Evolutionary conservation across 345 rosid species (phyloP).

Genomic region (Populus pruinosa): DNA sequence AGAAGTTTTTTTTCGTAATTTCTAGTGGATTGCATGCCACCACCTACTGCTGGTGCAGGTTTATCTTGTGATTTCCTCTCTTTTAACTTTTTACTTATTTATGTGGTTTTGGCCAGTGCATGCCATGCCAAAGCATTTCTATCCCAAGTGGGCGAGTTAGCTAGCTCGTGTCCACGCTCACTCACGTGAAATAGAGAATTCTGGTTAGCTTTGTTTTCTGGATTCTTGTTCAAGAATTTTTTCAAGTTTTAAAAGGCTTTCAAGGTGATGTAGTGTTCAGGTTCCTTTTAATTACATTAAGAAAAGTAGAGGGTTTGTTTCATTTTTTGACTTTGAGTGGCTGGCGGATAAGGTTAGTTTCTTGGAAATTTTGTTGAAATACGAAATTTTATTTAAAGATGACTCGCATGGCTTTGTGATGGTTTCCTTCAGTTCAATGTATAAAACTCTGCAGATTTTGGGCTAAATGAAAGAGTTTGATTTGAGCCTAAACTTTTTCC

Average conservation of each 20-base stretch:
- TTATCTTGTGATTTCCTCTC: slow-evolving; percentile 5
- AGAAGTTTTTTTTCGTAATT: neutral
- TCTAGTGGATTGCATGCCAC: neutral
- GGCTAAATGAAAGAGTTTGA: neutral
- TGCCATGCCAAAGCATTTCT: neutral
- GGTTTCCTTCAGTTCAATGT: neutral
- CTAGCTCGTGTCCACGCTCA: neutral
- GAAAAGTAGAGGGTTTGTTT: neutral
- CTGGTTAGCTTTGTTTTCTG: neutral
- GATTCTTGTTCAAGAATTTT: neutral
- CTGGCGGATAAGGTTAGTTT: neutral
- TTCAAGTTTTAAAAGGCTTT: neutral
- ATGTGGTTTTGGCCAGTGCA: neutral
- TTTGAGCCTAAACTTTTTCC: neutral
- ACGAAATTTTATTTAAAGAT: neutral
- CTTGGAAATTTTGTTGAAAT: neutral
- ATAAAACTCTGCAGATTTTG: neutral
- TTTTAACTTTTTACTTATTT: neutral
- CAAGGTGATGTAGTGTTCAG: neutral
- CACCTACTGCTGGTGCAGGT: neutral
- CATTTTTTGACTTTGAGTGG: neutral
- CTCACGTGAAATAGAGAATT: neutral
- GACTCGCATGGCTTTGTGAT: neutral
- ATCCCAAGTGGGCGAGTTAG: neutral
- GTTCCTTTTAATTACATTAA: neutral